These are phyloP conservation scores for Pseudopyricularia javanii DNA, from an alignment of 2,329 filamentous ascomycete genomes.

Conservation along the genomic window DNA sequence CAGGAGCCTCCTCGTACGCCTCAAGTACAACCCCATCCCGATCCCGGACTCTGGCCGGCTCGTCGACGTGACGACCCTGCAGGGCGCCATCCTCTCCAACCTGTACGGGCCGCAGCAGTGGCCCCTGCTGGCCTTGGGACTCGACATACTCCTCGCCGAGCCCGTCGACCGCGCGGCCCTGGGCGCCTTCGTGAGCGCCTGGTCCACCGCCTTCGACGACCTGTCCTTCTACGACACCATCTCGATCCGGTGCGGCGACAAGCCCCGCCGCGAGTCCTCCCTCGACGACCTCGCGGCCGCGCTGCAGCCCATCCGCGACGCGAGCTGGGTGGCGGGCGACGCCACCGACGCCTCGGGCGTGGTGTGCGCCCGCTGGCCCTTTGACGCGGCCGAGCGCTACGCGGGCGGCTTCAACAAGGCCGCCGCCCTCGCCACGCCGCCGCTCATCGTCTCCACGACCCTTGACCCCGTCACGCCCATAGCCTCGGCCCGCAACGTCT, in stretches of 20 bases:
- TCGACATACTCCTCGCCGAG: constrained; percentile 4
- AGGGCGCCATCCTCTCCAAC: constrained; percentile 7
- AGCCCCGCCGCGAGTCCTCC: background rate
- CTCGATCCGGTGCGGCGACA: constrained; percentile 8
- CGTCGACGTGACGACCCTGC: constrained; percentile 13
- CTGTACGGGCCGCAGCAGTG: constrained; percentile 10
- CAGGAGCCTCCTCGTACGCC: constrained; percentile 9
- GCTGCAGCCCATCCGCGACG: constrained; percentile 5
- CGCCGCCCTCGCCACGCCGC: constrained; percentile 13
- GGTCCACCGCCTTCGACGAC: background rate
- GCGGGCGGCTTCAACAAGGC: constrained; percentile 8
- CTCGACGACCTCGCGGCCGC: constrained; percentile 4
- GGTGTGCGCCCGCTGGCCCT: constrained; percentile 15
- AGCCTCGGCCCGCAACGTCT: constrained; percentile 14
- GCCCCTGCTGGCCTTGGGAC: constrained; percentile 1
- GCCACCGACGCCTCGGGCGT: constrained; percentile 6
- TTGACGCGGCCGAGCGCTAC: constrained; percentile 13
- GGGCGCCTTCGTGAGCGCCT: background rate
- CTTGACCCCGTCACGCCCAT: constrained; percentile 18
- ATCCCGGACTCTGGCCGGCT: background rate
- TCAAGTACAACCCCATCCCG: constrained; percentile 13
- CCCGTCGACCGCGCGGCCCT: background rate
- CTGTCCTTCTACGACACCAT: background rate
- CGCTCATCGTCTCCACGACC: constrained; percentile 16
- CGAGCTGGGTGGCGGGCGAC: constrained; percentile 10